phyloP scores from a whole-genome alignment of 306 rosid genomes.

The Dicorynia guianensis region DNA sequence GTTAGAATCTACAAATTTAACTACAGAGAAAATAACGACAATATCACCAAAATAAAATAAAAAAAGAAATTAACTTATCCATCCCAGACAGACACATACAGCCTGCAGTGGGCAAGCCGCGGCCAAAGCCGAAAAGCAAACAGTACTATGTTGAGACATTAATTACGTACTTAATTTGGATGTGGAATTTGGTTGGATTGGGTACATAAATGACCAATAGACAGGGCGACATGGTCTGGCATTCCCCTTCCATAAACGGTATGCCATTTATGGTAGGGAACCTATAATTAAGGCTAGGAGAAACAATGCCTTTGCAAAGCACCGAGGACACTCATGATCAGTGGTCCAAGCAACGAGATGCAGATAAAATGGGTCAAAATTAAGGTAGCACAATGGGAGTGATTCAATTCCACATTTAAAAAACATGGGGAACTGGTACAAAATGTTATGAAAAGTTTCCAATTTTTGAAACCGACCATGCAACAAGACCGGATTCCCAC shows the following conservation, averaged over 20 bases:
- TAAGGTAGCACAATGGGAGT: slow-evolving; percentile 1
- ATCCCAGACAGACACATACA: too few species aligned
- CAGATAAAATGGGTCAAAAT: not conserved
- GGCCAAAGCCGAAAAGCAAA: slow-evolving; percentile 8
- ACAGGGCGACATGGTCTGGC: slow-evolving; percentile 26
- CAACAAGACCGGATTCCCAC: slow-evolving; percentile 6
- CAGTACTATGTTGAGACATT: not conserved
- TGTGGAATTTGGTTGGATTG: slow-evolving; percentile 1
- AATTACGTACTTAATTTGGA: not conserved
- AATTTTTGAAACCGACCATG: slow-evolving; percentile 14
- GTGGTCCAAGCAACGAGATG: not conserved
- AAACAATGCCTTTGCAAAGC: not conserved
- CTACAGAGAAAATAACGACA: too few species aligned
- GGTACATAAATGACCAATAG: slow-evolving; percentile 30
- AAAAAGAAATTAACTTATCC: too few species aligned
- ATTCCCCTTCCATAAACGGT: slow-evolving; percentile 25
- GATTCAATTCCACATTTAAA: slow-evolving; percentile 1
- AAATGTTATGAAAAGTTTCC: not conserved
- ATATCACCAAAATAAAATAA: too few species aligned
- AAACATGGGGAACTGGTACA: slow-evolving; percentile 8
- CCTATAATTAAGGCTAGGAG: slow-evolving; percentile 26
- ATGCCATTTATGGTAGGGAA: slow-evolving; percentile 20
- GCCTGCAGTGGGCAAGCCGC: not conserved
- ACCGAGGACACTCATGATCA: not conserved
- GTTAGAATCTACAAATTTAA: too few species aligned